Conservation (phyloP, 371 early-diverging fungal species). For the Phascolomyces articulosus region DNA sequence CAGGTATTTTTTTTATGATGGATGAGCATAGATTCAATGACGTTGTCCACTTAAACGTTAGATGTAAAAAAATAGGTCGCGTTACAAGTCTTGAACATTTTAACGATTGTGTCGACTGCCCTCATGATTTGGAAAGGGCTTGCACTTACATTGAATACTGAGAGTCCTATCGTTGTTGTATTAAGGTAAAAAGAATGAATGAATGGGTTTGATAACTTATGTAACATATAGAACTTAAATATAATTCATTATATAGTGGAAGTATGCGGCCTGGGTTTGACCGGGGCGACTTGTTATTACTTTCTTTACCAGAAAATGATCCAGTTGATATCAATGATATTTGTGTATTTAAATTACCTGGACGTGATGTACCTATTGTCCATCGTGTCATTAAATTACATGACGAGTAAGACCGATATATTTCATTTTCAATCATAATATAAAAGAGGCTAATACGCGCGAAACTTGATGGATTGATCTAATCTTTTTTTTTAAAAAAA, state of each 20-base stretch:
- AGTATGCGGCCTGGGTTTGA: slow-evolving; percentile 99
- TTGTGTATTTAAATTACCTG: slow-evolving; percentile 93
- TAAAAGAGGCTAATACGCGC: too few relatives aligned
- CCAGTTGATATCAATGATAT: slow-evolving; percentile 94
- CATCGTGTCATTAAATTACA: slow-evolving; percentile 96
- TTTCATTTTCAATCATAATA: neutral
- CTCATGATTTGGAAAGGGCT: slow-evolving; percentile 98
- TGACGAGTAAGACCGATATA: slow-evolving; percentile 58
- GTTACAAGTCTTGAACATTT: slow-evolving; percentile 77
- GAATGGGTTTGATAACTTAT: neutral
- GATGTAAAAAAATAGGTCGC: slow-evolving; percentile 41
- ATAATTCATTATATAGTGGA: slow-evolving; percentile 70
- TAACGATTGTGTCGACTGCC: slow-evolving; percentile 87
- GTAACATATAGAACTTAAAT: neutral
- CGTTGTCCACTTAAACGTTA: neutral
- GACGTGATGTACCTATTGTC: slow-evolving; percentile 96
- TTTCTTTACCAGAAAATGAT: slow-evolving; percentile 67
- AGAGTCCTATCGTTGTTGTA: slow-evolving; percentile 99
- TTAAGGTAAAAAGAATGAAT: slow-evolving; percentile 55
- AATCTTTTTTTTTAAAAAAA: neutral
- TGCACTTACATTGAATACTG: slow-evolving; percentile 86
- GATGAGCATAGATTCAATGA: neutral
- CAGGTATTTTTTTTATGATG: slow-evolving; percentile 27
- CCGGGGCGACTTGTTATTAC: slow-evolving; percentile 96
- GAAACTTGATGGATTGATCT: too few relatives aligned